Evolutionary conservation across 23 red algal species (phyloP).

Genomic region (Gracilariopsis chorda): DNA sequence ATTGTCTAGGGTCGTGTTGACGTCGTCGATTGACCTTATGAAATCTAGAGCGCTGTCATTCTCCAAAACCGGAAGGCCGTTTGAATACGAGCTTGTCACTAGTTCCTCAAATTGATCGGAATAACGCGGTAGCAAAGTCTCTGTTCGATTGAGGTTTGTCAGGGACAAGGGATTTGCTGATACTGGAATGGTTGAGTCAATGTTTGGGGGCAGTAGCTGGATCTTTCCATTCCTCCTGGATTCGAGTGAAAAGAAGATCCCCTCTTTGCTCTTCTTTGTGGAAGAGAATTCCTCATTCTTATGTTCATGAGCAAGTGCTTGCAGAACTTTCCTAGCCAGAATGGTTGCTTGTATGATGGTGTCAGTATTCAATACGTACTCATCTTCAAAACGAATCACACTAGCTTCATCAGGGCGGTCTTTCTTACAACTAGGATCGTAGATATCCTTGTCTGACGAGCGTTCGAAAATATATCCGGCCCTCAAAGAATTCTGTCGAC

Average conservation of each 20-base stretch:
- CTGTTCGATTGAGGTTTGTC: neutral
- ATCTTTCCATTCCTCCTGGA: neutral
- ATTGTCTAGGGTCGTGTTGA: too few relatives aligned
- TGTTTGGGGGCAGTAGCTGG: neutral
- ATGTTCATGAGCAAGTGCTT: neutral
- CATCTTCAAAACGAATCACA: too few relatives aligned
- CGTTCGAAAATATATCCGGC: too few relatives aligned
- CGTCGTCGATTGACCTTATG: neutral
- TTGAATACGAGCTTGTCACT: neutral
- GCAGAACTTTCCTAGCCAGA: neutral
- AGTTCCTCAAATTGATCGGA: neutral
- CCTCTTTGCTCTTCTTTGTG: neutral
- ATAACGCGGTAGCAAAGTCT: neutral
- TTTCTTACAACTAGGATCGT: too few relatives aligned
- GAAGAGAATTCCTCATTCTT: neutral
- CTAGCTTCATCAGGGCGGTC: too few relatives aligned
- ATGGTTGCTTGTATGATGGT: neutral
- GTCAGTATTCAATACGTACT: too few relatives aligned
- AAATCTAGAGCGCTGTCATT: neutral
- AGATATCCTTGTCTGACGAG: too few relatives aligned
- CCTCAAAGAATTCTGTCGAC: too few relatives aligned
- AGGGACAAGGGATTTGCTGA: too few relatives aligned
- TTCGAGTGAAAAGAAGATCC: neutral
- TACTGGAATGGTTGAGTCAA: too few relatives aligned
- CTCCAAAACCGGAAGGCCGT: neutral